Percentiles rank a stretch among this genome's conserved stretches.
Evolutionary conservation across 208 protist species (phyloP).

Genomic region (Acanthamoeba triangularis): DNA sequence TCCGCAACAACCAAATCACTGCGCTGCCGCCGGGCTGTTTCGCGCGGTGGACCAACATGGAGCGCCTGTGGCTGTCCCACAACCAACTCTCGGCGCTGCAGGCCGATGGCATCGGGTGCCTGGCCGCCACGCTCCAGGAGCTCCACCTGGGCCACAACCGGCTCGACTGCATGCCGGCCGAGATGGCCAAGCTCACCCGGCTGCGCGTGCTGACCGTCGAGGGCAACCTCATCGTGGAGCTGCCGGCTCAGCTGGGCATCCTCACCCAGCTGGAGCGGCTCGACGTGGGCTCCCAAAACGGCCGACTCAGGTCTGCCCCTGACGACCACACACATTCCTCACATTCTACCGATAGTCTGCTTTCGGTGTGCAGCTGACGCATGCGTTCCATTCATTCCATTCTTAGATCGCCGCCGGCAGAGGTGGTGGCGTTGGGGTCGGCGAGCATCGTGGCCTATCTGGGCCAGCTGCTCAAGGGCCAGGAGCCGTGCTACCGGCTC

Average conservation of each 20-base stretch:
- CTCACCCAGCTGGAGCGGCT: neutral
- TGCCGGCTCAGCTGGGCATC: conserved; percentile 7
- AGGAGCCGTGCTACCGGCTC: conserved; percentile 35
- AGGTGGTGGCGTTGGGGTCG: conserved; percentile 25
- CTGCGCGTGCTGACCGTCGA: neutral
- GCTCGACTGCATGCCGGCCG: neutral
- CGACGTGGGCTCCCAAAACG: neutral
- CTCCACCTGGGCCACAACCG: conserved; percentile 8
- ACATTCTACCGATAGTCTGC: too few species aligned
- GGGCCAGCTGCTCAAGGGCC: conserved; percentile 25
- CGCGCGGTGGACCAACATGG: neutral
- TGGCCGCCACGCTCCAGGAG: conserved; percentile 27
- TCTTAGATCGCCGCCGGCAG: neutral
- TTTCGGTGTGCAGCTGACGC: too few species aligned
- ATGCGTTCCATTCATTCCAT: too few species aligned
- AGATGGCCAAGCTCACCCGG: conserved; percentile 6
- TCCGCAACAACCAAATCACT: neutral
- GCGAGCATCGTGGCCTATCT: conserved; percentile 9
- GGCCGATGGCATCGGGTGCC: neutral
- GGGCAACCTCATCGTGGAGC: conserved; percentile 5
- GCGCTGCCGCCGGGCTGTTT: conserved; percentile 8
- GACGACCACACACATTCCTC: neutral
- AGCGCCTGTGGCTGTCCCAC: neutral
- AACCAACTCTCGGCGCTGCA: neutral
- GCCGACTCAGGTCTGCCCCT: neutral